A percentile compares a stretch with the other conserved stretches of the same genome.
Conservation (phyloP, 805 yeast species). For the Kluyveromyces starmeri region DNA sequence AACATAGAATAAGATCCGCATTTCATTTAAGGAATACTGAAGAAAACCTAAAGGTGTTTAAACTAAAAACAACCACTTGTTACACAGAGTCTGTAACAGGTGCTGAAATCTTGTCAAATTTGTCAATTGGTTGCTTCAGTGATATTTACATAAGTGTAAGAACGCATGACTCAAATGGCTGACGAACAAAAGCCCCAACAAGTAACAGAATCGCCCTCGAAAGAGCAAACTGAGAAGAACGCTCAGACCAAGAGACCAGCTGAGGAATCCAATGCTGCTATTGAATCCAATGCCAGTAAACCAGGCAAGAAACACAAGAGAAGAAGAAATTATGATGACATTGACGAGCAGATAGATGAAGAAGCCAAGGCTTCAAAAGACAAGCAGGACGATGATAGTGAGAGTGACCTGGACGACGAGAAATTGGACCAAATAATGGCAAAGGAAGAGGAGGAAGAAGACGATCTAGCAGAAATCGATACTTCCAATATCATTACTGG, state of each 20-base stretch:
- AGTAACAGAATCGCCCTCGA: too few species aligned
- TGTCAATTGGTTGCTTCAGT: too few species aligned
- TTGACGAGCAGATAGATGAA: constrained; percentile 52
- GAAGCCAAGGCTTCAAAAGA: constrained; percentile 37
- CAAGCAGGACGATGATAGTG: constrained; percentile 33
- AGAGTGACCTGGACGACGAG: constrained; percentile 46
- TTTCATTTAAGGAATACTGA: too few species aligned
- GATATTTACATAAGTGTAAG: too few species aligned
- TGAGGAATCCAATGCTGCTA: constrained; percentile 12
- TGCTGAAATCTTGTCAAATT: too few species aligned
- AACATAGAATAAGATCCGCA: too few species aligned
- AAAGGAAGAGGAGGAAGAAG: constrained; percentile 64
- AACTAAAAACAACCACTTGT: too few species aligned
- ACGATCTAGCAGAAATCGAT: constrained; percentile 73
- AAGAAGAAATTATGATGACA: constrained; percentile 51
- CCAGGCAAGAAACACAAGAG: constrained; percentile 22
- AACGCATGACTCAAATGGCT: neutral
- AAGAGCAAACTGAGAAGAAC: neutral
- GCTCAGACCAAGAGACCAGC: constrained; percentile 4
- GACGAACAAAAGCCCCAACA: too few species aligned
- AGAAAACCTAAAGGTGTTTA: too few species aligned
- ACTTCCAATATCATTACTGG: constrained; percentile 72
- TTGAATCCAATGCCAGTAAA: constrained; percentile 2
- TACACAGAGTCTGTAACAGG: too few species aligned
- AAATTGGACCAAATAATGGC: constrained; percentile 37